Evolutionary conservation across 306 rosid species (phyloP), one percentile per base, ranked within the genome.

Genomic region (Adenanthera pavonina): DNA sequence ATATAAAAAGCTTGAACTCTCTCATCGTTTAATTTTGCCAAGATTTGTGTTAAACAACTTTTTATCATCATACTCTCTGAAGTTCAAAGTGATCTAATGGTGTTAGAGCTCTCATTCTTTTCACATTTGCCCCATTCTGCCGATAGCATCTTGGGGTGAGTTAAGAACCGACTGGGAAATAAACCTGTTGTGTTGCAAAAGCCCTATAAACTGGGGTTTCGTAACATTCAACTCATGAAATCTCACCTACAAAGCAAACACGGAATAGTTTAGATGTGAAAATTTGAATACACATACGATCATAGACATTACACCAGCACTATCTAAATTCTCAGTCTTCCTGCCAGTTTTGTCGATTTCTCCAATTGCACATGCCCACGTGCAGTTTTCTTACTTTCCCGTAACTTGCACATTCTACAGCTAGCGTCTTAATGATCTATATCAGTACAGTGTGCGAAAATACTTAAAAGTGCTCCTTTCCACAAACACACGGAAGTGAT

Each of bases 391-490:
- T 69, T 69, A 25, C 74, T 2, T 69, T 44, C 38, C 40, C 46
- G 56, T 44, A 6, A 69, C 36, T 20, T 46, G 4, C 74, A 20
- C 12, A 38, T 19, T 44, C 53, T 44, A 56, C 51, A 19, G 54
- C 56, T 69, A 46, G 9, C 44, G 20, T 10, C 40, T 69, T 69
- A 44, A 69, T 46, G 19, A 43, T 69, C 74, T 69, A 46, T 44
- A 44, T 20, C n/a, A 44, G 40, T 44, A 69, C 19, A 69, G 35
- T 43, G 19, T 13, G 40, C n/a, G 12, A 69, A 67, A 46, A 15
- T 46, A 20, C 74, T 44, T 20, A 49, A 19, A 43, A 69, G 11
- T 46, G 56, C n/a, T 69, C 19, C 74, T 46, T 69, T 69, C 56
- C 74, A 6, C 64, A 57, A 56, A 20, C 8, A 25, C 9, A 25